A percentile compares a stretch with the other conserved stretches of the same genome.
These are phyloP conservation scores for Pistacia atlantica DNA, from an alignment of 345 rosid genomes.

Conservation along the genomic window DNA sequence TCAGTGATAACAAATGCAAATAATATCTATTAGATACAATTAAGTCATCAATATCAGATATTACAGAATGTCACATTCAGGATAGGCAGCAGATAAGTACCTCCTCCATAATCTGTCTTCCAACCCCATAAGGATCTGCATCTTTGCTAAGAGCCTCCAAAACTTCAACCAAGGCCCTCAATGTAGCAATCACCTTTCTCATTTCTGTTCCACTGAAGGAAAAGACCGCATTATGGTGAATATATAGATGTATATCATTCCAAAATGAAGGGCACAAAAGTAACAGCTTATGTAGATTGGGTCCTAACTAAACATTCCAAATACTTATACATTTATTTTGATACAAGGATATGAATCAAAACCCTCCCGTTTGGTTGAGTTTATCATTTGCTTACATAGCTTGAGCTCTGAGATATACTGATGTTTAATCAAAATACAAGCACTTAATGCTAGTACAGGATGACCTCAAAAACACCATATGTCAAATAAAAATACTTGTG, in stretches of 20 bases:
- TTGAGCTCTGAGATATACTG: not conserved
- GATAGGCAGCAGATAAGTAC: slow-evolving; percentile 35
- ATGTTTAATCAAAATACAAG: not conserved
- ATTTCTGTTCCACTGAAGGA: slow-evolving; percentile 50
- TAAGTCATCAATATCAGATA: not conserved
- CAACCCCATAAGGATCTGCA: slow-evolving; percentile 91
- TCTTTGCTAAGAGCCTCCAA: slow-evolving; percentile 86
- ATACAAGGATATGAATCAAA: too few relatives aligned
- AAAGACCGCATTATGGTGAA: slow-evolving; percentile 3
- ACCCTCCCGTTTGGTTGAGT: not conserved
- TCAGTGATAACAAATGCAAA: not conserved
- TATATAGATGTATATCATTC: not conserved
- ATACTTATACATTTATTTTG: too few relatives aligned
- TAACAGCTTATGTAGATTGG: too few relatives aligned
- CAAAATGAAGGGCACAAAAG: not conserved
- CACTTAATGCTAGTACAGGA: not conserved
- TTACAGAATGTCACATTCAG: slow-evolving; percentile 8
- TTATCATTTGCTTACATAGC: not conserved
- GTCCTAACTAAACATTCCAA: too few relatives aligned
- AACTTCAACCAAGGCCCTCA: slow-evolving; percentile 87
- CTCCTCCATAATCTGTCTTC: slow-evolving; percentile 84
- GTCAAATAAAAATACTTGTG: not conserved
- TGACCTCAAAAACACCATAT: not conserved
- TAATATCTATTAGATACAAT: not conserved
- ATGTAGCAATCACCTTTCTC: slow-evolving; percentile 83